These are phyloP conservation scores for Pseudocercospora fuligena DNA, from an alignment of 2,329 filamentous ascomycete species.

Conservation along the genomic window DNA sequence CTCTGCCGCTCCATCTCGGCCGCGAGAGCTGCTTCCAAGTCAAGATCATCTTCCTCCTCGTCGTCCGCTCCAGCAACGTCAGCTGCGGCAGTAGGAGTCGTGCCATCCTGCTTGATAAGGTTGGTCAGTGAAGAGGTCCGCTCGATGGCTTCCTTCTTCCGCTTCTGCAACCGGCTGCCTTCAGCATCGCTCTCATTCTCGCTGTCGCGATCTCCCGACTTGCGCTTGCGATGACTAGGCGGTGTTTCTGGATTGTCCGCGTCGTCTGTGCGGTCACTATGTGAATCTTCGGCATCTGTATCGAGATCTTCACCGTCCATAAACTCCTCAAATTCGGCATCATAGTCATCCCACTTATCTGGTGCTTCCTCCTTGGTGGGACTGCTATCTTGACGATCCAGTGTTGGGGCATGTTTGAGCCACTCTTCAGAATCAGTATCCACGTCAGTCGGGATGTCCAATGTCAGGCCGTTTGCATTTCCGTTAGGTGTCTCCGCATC, in stretches of 20 bases:
- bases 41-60: conserved; percentile 45
- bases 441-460: conserved; percentile 36
- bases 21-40: conserved; percentile 62
- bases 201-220: conserved; percentile 38
- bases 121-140: conserved; percentile 54
- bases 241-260: conserved; percentile 32
- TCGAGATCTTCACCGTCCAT: conserved; percentile 53
- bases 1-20: conserved; percentile 47
- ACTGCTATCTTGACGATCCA: conserved; percentile 41
- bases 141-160: conserved; percentile 54
- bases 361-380: conserved; percentile 37
- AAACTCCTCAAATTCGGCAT: conserved; percentile 78
- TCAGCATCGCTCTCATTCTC: conserved; percentile 49
- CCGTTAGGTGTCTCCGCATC: conserved; percentile 28
- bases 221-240: conserved; percentile 37
- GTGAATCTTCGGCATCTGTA: conserved; percentile 32
- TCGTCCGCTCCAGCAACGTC: conserved; percentile 46
- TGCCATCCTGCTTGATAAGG: conserved; percentile 28
- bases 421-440: conserved; percentile 47
- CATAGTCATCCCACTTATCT: conserved; percentile 53
- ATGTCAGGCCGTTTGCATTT: conserved; percentile 17
- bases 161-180: conserved; percentile 50
- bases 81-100: conserved; percentile 37
- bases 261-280: conserved; percentile 26
- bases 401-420: conserved; percentile 54